Percentiles rank a stretch among this genome's conserved stretches.
Conservation (phyloP, 2,329 filamentous ascomycete genomes). For the Ampelomyces quisqualis region DNA sequence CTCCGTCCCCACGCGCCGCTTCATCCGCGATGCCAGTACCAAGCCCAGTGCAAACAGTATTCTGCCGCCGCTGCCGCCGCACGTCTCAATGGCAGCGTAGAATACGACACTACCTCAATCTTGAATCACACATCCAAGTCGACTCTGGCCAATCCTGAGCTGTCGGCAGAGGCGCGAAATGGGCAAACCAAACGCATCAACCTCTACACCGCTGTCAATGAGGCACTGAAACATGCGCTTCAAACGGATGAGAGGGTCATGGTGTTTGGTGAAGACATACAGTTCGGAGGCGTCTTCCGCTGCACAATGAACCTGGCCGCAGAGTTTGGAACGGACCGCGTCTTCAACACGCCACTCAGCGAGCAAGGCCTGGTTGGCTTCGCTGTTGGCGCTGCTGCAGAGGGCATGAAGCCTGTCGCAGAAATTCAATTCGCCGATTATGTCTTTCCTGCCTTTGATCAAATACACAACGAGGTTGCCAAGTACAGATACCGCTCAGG, state of each 20-base stretch:
- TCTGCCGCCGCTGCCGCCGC: conserved; percentile 53
- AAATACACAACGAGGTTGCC: conserved; percentile 89
- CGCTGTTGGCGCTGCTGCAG: conserved; percentile 82
- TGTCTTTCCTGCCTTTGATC: conserved; percentile 88
- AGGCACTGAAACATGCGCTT: conserved; percentile 79
- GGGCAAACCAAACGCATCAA: conserved; percentile 83
- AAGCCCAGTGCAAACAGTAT: conserved; percentile 42
- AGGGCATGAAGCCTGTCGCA: conserved; percentile 89
- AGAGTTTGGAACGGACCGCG: conserved; percentile 80
- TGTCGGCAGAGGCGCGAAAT: conserved; percentile 65
- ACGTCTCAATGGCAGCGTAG: conserved; percentile 78
- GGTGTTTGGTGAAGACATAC: conserved; percentile 94
- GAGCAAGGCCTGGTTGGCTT: conserved; percentile 96
- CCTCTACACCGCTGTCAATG: conserved; percentile 90
- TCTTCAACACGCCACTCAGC: conserved; percentile 94
- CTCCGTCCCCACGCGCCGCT: conserved; percentile 31
- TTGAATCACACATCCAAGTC: conserved; percentile 76
- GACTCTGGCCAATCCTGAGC: conserved; percentile 69
- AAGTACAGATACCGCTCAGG: conserved; percentile 80
- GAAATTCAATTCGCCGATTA: conserved; percentile 98
- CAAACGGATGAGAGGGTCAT: conserved; percentile 81
- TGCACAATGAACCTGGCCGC: conserved; percentile 89
- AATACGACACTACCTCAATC: conserved; percentile 80
- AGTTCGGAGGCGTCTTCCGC: conserved; percentile 94
- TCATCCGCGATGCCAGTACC: conserved; percentile 26